phyloP scores from a whole-genome alignment of 352 stramenopile species.

The Globisporangium carolinianum region DNA sequence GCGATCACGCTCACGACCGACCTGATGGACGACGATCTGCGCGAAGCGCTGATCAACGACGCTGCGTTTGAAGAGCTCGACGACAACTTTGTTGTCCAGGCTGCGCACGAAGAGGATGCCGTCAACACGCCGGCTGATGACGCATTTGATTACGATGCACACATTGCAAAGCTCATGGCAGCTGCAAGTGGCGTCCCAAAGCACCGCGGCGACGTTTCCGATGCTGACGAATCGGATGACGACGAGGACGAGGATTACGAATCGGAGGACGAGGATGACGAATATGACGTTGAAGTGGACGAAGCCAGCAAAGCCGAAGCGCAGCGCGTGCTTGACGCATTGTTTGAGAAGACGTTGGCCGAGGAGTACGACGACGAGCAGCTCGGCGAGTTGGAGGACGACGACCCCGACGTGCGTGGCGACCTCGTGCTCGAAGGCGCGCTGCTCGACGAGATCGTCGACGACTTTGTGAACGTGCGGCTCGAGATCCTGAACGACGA shows the following conservation, averaged over 20 bases:
- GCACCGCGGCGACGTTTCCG: conserved; percentile 54
- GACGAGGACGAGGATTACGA: conserved; percentile 43
- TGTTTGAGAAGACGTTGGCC: conserved; percentile 78
- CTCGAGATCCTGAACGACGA: conserved; percentile 72
- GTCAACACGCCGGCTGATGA: conserved; percentile 18
- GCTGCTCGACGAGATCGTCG: conserved; percentile 62
- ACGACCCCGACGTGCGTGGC: conserved; percentile 64
- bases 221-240: conserved; percentile 53
- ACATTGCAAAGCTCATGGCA: conserved; percentile 91
- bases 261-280: conserved; percentile 55
- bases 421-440: conserved; percentile 63
- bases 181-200: conserved; percentile 70
- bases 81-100: conserved; percentile 89
- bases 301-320: conserved; percentile 54
- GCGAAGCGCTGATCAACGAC: conserved; percentile 80
- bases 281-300: conserved; percentile 25
- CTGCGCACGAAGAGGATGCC: conserved; percentile 34
- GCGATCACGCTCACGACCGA: conserved; percentile 82
- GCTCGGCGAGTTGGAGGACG: conserved; percentile 69
- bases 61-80: conserved; percentile 85
- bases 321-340: conserved; percentile 82
- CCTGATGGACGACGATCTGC: conserved; percentile 82
- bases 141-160: conserved; percentile 90
- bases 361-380: conserved; percentile 84
- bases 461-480: conserved; percentile 61